Percentiles rank a stretch among this genome's conserved stretches.
Evolutionary conservation across 139 green algal genomes (phyloP).

Genomic region (Auxenochlorella protothecoides): DNA sequence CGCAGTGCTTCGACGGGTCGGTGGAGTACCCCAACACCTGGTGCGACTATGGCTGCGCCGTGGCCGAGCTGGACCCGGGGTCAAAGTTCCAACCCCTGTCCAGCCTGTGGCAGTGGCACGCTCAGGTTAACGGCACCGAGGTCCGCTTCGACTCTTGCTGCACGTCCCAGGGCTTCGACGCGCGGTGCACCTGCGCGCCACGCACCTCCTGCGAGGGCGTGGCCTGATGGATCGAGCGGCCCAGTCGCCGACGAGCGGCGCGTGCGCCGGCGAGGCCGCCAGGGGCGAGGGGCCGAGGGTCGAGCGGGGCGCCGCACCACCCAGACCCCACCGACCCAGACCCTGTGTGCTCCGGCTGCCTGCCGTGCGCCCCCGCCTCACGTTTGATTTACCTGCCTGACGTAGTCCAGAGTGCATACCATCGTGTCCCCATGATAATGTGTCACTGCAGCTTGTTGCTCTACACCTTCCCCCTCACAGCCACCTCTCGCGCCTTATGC

Average conservation of each 20-base stretch:
- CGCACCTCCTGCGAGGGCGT: slow-evolving; percentile 8
- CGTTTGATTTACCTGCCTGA: background rate
- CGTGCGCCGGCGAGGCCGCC: too few species aligned
- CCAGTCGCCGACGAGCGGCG: too few species aligned
- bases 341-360: too few species aligned
- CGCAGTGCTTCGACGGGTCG: slow-evolving; percentile 51
- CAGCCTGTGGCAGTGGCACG: slow-evolving; percentile 44
- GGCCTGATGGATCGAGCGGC: background rate
- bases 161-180: slow-evolving; percentile 23
- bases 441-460: too few species aligned
- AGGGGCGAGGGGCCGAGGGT: background rate
- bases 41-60: slow-evolving; percentile 70
- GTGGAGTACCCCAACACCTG: slow-evolving; percentile 52
- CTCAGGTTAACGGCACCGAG: slow-evolving; percentile 4
- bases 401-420: background rate
- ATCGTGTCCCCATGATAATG: too few species aligned
- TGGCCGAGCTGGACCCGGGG: slow-evolving; percentile 46
- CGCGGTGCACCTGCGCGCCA: slow-evolving; percentile 22
- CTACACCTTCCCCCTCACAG: too few species aligned
- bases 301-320: background rate
- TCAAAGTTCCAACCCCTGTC: slow-evolving; percentile 45
- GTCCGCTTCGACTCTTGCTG: slow-evolving; percentile 6
- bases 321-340: background rate
- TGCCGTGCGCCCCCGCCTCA: background rate
- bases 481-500: too few species aligned